Conservation (phyloP, 2,329 filamentous ascomycete species). For the Elsinoe ampelina region DNA sequence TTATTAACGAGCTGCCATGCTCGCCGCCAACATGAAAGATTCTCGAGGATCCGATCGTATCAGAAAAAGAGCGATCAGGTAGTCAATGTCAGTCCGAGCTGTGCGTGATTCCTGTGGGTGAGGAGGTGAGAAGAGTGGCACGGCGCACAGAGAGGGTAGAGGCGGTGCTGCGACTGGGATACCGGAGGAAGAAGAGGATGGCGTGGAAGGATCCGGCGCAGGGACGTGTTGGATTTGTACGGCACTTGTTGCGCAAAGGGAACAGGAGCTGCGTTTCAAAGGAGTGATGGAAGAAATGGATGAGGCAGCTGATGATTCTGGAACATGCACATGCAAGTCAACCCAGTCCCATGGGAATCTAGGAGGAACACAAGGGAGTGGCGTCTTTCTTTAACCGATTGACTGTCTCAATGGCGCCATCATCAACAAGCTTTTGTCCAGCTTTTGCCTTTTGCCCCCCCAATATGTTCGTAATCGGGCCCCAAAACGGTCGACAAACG, state of each 20-base stretch:
- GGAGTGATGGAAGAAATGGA: background rate
- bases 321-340: background rate
- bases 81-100: background rate
- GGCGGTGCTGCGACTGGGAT: background rate
- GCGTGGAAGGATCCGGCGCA: too few relatives aligned
- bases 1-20: conserved; percentile 3
- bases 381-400: background rate
- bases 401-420: background rate
- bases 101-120: background rate
- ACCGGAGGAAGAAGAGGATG: background rate
- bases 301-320: background rate
- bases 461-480: too few relatives aligned
- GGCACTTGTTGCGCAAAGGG: background rate
- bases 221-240: background rate
- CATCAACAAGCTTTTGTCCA: too few relatives aligned
- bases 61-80: background rate
- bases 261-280: too few relatives aligned
- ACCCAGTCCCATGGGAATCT: background rate
- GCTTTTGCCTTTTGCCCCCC: too few relatives aligned
- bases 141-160: conserved; percentile 8
- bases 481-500: too few relatives aligned
- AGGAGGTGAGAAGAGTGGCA: background rate
- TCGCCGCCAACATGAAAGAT: background rate
- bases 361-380: background rate
- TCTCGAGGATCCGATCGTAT: background rate